phyloP scores from a whole-genome alignment of 2,329 filamentous ascomycete genomes.

The Huntiella abstrusa region DNA sequence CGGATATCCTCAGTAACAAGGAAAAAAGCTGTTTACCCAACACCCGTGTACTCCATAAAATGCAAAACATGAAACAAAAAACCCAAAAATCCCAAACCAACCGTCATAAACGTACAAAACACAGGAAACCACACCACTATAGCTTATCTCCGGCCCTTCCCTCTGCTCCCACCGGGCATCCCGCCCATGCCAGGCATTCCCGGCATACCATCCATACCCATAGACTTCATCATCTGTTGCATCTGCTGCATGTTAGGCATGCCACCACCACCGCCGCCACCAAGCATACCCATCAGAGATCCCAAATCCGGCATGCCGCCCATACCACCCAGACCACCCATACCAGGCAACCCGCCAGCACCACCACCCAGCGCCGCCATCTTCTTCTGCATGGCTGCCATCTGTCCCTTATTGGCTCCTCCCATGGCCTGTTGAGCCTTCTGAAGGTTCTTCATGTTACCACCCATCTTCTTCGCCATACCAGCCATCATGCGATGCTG shows the following conservation, averaged over 20 bases:
- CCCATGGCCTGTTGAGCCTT: conserved; percentile 79
- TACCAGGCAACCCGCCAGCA: conserved; percentile 23
- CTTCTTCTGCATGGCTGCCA: conserved; percentile 97
- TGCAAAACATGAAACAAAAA: conserved; percentile 4
- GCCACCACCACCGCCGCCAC: conserved; percentile 45
- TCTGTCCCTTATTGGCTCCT: conserved; percentile 74
- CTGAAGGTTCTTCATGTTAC: conserved; percentile 96
- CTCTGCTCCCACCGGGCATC: conserved; percentile 14
- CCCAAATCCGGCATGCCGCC: conserved; percentile 66
- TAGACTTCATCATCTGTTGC: conserved; percentile 61
- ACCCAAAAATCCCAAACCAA: conserved; percentile 1
- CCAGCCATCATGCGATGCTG: conserved; percentile 98
- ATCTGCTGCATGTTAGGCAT: conserved; percentile 61
- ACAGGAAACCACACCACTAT: neutral
- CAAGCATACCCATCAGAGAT: conserved; percentile 81
- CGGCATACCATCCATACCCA: conserved; percentile 36
- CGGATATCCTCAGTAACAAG: neutral
- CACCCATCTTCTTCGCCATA: conserved; percentile 98
- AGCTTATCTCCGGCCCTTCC: conserved; percentile 6
- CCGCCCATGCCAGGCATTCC: conserved; percentile 19
- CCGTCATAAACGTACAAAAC: conserved; percentile 4
- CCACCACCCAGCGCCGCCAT: conserved; percentile 83
- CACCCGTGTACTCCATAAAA: conserved; percentile 1
- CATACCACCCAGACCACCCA: conserved; percentile 53
- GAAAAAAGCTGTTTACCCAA: neutral